Conservation (phyloP, 2,329 filamentous ascomycete genomes). For the Diaporthe caulivora region DNA sequence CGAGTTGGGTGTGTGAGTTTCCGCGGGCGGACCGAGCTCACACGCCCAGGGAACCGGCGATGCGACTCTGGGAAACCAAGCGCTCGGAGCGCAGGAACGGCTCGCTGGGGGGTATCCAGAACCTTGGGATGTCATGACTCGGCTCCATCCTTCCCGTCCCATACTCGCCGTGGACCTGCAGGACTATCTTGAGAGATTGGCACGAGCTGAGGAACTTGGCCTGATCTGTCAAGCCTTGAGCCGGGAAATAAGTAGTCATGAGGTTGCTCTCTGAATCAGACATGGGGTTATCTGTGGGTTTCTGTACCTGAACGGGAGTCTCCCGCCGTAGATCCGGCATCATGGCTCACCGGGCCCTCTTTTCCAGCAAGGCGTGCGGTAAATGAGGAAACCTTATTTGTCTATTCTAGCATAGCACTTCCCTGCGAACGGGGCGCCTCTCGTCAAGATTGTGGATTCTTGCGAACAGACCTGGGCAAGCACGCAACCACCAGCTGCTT, state of each 20-base stretch:
- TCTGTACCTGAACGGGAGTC: background rate
- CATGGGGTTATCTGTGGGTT: conserved; percentile 10
- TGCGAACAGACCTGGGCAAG: background rate
- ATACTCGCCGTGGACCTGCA: background rate
- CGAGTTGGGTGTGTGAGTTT: conserved; percentile 4
- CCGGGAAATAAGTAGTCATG: conserved; percentile 4
- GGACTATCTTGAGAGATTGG: background rate
- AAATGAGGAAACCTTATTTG: conserved; percentile 21
- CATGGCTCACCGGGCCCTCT: conserved; percentile 1
- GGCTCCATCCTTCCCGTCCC: background rate
- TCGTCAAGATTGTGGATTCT: conserved; percentile 2
- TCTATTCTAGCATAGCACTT: background rate
- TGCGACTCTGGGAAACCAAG: background rate
- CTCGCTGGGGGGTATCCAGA: conserved; percentile 8
- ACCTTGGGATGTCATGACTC: conserved; percentile 19
- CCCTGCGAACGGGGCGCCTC: background rate
- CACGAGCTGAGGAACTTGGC: background rate
- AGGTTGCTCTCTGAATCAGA: conserved; percentile 3
- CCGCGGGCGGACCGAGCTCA: conserved; percentile 14
- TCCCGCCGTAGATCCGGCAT: conserved; percentile 14
- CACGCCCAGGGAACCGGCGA: background rate
- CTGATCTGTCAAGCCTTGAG: background rate
- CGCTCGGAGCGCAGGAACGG: conserved; percentile 8
- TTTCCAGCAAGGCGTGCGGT: background rate
- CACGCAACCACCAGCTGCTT: background rate